Percentiles rank a stretch among this genome's conserved stretches.
phyloP scores from a whole-genome alignment of 164 flowering plant species.

The Macadamia tetraphylla region DNA sequence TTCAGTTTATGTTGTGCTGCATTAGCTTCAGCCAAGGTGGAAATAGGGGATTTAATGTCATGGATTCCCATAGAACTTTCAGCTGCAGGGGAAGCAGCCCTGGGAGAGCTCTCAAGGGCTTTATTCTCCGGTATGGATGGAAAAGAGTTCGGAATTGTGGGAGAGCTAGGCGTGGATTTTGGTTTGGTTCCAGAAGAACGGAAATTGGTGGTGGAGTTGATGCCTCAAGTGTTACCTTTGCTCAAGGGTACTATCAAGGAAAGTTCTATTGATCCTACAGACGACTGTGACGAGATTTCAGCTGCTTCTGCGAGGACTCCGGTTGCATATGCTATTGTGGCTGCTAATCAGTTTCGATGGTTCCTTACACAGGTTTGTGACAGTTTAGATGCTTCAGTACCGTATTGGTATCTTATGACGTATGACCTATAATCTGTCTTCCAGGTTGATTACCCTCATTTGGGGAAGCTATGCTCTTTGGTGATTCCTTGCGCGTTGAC shows the following conservation, averaged over 20 bases:
- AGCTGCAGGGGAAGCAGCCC: conserved; percentile 30
- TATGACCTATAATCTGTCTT: conserved; percentile 9
- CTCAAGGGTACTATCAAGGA: conserved; percentile 61
- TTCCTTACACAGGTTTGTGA: conserved; percentile 61
- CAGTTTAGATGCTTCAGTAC: not conserved
- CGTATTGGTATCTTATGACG: not conserved
- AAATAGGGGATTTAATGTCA: conserved; percentile 31
- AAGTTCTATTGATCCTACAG: conserved; percentile 51
- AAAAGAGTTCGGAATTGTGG: conserved; percentile 14
- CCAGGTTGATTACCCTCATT: conserved; percentile 57
- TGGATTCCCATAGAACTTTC: conserved; percentile 64
- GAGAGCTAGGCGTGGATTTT: conserved; percentile 34
- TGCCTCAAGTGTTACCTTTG: conserved; percentile 54
- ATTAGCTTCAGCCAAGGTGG: conserved; percentile 37
- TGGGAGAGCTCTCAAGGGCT: conserved; percentile 35
- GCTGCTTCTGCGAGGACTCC: conserved; percentile 76
- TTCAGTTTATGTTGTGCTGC: conserved; percentile 68
- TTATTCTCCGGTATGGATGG: conserved; percentile 19
- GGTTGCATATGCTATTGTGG: conserved; percentile 64
- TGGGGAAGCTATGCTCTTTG: conserved; percentile 66
- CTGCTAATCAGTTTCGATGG: conserved; percentile 91
- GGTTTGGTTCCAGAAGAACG: conserved; percentile 28
- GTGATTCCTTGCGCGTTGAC: conserved; percentile 89
- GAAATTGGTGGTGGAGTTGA: conserved; percentile 51
- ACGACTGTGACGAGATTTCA: conserved; percentile 44